Conservation (phyloP, 2,329 filamentous ascomycete genomes). For the Pleurostoma richardsiae region DNA sequence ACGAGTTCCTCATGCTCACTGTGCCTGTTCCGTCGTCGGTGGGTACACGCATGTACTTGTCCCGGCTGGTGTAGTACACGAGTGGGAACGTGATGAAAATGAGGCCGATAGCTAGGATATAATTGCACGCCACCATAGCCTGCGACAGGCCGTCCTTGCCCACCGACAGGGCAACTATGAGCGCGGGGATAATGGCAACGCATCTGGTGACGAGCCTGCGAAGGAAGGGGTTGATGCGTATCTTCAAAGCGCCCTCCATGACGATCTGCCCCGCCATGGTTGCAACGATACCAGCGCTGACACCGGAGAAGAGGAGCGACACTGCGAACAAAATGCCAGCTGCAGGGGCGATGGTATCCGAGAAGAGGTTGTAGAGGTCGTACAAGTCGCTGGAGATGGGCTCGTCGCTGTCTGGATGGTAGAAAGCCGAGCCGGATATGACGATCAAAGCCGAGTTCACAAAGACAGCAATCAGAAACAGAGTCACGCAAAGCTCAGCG, state of each 20-base stretch:
- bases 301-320: constrained; percentile 62
- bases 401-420: constrained; percentile 49
- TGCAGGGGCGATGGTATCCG: constrained; percentile 60
- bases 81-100: constrained; percentile 22
- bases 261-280: constrained; percentile 66
- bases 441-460: constrained; percentile 77
- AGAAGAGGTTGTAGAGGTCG: constrained; percentile 46
- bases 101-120: constrained; percentile 18
- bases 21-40: constrained; percentile 7
- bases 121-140: constrained; percentile 20
- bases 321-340: constrained; percentile 67
- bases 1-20: constrained; percentile 12
- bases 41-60: constrained; percentile 19
- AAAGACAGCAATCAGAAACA: constrained; percentile 76
- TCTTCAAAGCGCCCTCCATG: constrained; percentile 22
- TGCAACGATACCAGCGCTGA: constrained; percentile 67
- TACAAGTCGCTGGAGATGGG: constrained; percentile 67
- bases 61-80: constrained; percentile 19
- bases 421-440: constrained; percentile 69
- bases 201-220: constrained; percentile 19
- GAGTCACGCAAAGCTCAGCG: constrained; percentile 61
- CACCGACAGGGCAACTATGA: constrained; percentile 21
- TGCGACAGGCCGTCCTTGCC: constrained; percentile 18
- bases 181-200: constrained; percentile 21
- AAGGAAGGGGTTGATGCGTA: constrained; percentile 18